Conservation (phyloP, 805 yeast species). For the Candida suzukii region DNA sequence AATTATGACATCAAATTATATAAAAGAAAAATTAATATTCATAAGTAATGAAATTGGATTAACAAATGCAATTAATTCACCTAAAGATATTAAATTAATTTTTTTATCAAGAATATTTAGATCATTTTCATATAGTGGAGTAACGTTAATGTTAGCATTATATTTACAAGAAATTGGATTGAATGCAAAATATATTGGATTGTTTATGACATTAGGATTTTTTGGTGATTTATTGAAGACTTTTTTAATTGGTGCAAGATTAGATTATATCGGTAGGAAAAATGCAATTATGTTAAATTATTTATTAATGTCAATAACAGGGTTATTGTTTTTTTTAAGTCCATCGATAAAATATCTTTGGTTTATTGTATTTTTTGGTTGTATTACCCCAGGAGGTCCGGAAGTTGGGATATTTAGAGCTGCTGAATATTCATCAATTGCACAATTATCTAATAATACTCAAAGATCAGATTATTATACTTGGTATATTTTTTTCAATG, state of each 20-base stretch:
- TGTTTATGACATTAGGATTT: slow-evolving; percentile 40
- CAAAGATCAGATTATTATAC: slow-evolving; percentile 48
- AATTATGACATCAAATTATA: background rate
- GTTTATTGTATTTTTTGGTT: slow-evolving; percentile 37
- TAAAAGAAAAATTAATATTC: background rate
- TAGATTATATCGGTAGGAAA: slow-evolving; percentile 42
- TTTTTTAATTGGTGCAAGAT: slow-evolving; percentile 35
- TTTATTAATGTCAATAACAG: slow-evolving; percentile 35
- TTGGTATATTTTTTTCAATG: slow-evolving; percentile 48
- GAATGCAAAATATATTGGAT: slow-evolving; percentile 36
- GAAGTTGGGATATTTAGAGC: slow-evolving; percentile 56
- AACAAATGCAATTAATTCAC: slow-evolving; percentile 22
- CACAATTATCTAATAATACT: slow-evolving; percentile 34
- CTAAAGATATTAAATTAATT: slow-evolving; percentile 27
- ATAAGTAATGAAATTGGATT: slow-evolving; percentile 27
- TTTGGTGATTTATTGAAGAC: slow-evolving; percentile 47
- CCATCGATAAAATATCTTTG: slow-evolving; percentile 29
- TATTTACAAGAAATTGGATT: slow-evolving; percentile 36
- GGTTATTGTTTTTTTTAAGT: slow-evolving; percentile 29
- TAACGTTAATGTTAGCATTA: slow-evolving; percentile 33
- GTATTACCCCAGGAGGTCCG: slow-evolving; percentile 51
- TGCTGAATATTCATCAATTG: slow-evolving; percentile 46
- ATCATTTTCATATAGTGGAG: slow-evolving; percentile 30
- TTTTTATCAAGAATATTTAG: slow-evolving; percentile 28
- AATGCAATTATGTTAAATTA: slow-evolving; percentile 33